A percentile compares a stretch with the other conserved stretches of the same genome.
phyloP scores from a whole-genome alignment of 305 asterid species.

The Fraxinus paxiana region DNA sequence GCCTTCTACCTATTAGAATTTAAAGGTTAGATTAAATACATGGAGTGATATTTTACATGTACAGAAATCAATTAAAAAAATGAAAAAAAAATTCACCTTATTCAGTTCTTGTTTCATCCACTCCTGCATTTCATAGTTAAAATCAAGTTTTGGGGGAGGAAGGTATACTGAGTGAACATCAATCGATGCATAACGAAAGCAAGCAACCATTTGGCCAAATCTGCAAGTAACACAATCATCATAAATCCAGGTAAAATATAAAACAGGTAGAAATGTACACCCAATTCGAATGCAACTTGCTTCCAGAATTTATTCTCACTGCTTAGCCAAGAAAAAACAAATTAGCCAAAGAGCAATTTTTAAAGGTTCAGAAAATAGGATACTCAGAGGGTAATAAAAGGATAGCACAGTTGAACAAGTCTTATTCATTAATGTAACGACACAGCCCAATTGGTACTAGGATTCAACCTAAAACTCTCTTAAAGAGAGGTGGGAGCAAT shows the following conservation, averaged over 20 bases:
- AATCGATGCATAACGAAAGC: slow-evolving; percentile 94
- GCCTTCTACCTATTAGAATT: slow-evolving; percentile 55
- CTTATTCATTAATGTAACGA: not conserved
- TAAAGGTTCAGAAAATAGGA: slow-evolving; percentile 9
- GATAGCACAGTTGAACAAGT: slow-evolving; percentile 5
- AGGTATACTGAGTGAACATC: slow-evolving; percentile 92
- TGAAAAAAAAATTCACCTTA: slow-evolving; percentile 43
- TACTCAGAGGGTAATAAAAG: not conserved
- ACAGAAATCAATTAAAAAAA: not conserved
- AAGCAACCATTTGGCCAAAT: slow-evolving; percentile 93
- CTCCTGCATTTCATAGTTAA: slow-evolving; percentile 72
- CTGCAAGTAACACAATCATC: slow-evolving; percentile 42
- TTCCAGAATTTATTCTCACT: slow-evolving; percentile 8
- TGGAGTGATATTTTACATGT: slow-evolving; percentile 18
- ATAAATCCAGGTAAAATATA: slow-evolving; percentile 21
- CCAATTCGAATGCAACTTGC: not conserved
- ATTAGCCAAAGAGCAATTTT: slow-evolving; percentile 1
- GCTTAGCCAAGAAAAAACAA: not conserved
- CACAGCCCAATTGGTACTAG: not conserved
- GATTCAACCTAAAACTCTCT: not conserved
- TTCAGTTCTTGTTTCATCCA: slow-evolving; percentile 71
- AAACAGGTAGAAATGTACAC: not conserved
- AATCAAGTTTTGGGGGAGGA: slow-evolving; percentile 82
- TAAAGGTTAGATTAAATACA: slow-evolving; percentile 21
- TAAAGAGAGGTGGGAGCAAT: not conserved